These are phyloP conservation scores for Daedaleopsis sinensis DNA, from an alignment of 768 basidiomycete genomes.

Conservation along the genomic window DNA sequence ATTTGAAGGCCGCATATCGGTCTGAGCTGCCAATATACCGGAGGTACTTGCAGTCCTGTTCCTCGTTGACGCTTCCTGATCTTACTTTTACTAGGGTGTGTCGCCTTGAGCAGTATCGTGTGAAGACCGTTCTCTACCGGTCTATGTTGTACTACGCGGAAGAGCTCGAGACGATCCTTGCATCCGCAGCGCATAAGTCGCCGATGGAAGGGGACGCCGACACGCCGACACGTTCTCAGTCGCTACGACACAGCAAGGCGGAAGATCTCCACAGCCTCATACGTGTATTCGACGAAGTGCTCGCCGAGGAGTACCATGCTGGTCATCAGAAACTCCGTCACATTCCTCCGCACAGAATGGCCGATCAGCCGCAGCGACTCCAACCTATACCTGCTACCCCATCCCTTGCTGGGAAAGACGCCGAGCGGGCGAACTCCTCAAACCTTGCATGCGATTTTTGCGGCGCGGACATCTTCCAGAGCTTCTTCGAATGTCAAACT, in stretches of 20 bases:
- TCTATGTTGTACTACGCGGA: slow-evolving; percentile 45
- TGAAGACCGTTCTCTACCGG: slow-evolving; percentile 67
- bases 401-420: slow-evolving; percentile 15
- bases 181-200: too few relatives aligned
- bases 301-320: slow-evolving; percentile 26
- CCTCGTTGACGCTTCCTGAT: background rate
- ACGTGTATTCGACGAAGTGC: slow-evolving; percentile 27
- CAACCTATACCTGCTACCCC: background rate
- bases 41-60: slow-evolving; percentile 47
- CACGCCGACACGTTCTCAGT: too few relatives aligned
- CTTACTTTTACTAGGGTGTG: slow-evolving; percentile 61
- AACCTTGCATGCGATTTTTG: slow-evolving; percentile 74
- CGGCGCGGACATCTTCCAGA: slow-evolving; percentile 78
- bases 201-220: background rate
- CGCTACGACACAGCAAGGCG: slow-evolving; percentile 14
- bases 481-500: slow-evolving; percentile 69
- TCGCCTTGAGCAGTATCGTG: slow-evolving; percentile 73
- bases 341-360: slow-evolving; percentile 11
- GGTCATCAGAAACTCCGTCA: slow-evolving; percentile 20
- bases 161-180: slow-evolving; percentile 16
- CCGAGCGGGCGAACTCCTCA: slow-evolving; percentile 14
- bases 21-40: slow-evolving; percentile 81
- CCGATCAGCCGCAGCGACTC: background rate
- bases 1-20: slow-evolving; percentile 60
- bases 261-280: slow-evolving; percentile 24